Conservation (phyloP, 768 basidiomycete genomes). For the Lentinula sp. region DNA sequence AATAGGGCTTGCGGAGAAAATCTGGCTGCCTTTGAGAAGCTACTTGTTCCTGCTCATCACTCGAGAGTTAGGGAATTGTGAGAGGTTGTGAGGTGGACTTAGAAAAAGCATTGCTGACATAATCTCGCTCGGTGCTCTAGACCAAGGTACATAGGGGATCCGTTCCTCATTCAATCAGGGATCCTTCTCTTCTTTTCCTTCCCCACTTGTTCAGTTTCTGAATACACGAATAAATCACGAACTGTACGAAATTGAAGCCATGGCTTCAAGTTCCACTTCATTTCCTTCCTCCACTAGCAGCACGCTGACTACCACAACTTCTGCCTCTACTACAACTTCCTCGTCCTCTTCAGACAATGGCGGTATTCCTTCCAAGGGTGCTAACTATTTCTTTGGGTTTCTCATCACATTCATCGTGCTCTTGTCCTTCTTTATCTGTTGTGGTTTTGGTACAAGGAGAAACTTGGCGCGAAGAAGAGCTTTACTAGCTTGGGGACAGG, state of each 20-base stretch:
- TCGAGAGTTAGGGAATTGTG: no score
- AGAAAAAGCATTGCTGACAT: neutral
- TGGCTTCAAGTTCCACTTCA: neutral
- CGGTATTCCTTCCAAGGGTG: slow-evolving; percentile 20
- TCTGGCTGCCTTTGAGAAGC: no score
- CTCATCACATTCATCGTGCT: slow-evolving; percentile 43
- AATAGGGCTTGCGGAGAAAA: no score
- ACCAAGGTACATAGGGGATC: neutral
- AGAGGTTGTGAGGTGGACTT: no score
- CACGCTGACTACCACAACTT: neutral
- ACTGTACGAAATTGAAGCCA: neutral
- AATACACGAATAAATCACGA: neutral
- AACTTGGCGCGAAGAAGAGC: slow-evolving; percentile 23
- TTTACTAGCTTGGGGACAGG: slow-evolving; percentile 4
- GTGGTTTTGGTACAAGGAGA: slow-evolving; percentile 42
- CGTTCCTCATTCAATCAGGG: neutral
- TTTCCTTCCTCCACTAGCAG: neutral
- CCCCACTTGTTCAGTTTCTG: neutral
- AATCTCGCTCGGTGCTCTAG: neutral
- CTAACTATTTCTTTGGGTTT: slow-evolving; percentile 47
- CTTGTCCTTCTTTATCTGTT: slow-evolving; percentile 44
- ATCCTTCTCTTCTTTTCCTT: neutral
- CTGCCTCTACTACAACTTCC: neutral
- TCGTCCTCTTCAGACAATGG: neutral
- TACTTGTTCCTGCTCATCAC: no score